Conservation (phyloP, 1,284 basidiomycete genomes). For the Cryptococcus sp. region DNA sequence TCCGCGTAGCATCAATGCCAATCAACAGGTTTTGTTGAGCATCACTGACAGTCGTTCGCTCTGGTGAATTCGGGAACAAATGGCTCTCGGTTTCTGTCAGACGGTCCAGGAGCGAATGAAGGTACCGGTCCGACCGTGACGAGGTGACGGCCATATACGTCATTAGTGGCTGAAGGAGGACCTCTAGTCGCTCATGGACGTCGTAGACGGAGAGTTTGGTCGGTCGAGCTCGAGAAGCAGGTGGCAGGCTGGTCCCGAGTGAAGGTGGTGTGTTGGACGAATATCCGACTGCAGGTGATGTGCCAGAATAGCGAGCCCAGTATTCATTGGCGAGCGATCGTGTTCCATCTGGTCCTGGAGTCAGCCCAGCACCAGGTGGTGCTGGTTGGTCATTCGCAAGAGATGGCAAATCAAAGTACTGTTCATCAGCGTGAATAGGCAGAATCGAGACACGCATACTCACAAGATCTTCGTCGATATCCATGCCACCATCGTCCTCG, state of each 20-base stretch:
- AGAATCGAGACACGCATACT: neutral
- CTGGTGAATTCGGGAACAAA: neutral
- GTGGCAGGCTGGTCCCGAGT: no score
- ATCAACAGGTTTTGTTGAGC: neutral
- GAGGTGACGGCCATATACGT: neutral
- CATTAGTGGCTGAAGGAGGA: neutral
- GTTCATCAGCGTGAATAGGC: no score
- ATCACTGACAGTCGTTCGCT: neutral
- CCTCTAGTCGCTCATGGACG: neutral
- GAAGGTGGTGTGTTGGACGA: no score
- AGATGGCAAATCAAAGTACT: no score
- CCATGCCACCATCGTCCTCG: constrained; percentile 1
- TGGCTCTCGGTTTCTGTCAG: neutral
- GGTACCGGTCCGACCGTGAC: neutral
- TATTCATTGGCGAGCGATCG: no score
- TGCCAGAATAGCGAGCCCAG: no score
- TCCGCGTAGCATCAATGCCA: neutral
- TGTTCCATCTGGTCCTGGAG: no score
- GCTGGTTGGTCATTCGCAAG: neutral
- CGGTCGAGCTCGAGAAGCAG: no score
- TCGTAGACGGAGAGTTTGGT: no score
- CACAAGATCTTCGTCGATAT: constrained; percentile 2
- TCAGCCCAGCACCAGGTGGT: no score
- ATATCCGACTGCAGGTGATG: no score
- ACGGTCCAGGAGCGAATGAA: neutral